Conservation (phyloP, 768 basidiomycete species). For the Galerina sulciceps region DNA sequence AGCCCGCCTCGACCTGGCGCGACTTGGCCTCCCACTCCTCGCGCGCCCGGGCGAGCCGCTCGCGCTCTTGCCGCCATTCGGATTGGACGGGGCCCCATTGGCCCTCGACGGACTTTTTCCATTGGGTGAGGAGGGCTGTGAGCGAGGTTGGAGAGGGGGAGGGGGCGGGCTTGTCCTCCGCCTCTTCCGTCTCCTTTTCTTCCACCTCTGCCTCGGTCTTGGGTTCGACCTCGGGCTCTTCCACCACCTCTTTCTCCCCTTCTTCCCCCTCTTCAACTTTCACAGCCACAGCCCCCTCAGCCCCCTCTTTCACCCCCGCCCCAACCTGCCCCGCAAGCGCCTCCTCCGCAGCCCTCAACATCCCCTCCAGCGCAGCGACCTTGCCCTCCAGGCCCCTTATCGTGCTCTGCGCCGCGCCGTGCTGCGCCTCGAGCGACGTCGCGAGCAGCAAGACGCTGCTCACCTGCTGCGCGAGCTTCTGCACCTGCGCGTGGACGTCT, state of each 20-base stretch:
- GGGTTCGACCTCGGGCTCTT: no score
- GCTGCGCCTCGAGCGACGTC: slow-evolving; percentile 74
- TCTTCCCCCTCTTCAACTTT: neutral
- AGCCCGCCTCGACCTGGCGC: slow-evolving; percentile 52
- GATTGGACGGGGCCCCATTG: slow-evolving; percentile 79
- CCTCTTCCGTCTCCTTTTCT: neutral
- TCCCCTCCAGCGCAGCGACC: slow-evolving; percentile 66
- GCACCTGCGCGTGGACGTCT: slow-evolving; percentile 60
- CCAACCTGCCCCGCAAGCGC: slow-evolving; percentile 18
- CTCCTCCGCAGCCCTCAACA: slow-evolving; percentile 51
- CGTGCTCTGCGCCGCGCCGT: slow-evolving; percentile 74
- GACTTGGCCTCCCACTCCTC: slow-evolving; percentile 36
- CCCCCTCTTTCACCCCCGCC: neutral
- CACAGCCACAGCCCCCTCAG: neutral
- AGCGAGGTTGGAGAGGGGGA: slow-evolving; percentile 30
- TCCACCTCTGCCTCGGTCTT: neutral
- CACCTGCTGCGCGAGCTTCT: slow-evolving; percentile 75
- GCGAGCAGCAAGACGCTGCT: slow-evolving; percentile 78
- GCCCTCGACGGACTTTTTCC: slow-evolving; percentile 81
- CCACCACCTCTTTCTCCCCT: slow-evolving; percentile 26
- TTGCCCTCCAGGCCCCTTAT: slow-evolving; percentile 73
- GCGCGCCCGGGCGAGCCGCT: slow-evolving; percentile 69
- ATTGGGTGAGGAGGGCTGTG: slow-evolving; percentile 61
- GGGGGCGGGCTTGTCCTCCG: neutral
- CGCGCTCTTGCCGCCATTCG: slow-evolving; percentile 83